Evolutionary conservation across 805 yeast species (phyloP), one percentile per base, ranked within the genome.

Genomic region (Komagataella phaffii): DNA sequence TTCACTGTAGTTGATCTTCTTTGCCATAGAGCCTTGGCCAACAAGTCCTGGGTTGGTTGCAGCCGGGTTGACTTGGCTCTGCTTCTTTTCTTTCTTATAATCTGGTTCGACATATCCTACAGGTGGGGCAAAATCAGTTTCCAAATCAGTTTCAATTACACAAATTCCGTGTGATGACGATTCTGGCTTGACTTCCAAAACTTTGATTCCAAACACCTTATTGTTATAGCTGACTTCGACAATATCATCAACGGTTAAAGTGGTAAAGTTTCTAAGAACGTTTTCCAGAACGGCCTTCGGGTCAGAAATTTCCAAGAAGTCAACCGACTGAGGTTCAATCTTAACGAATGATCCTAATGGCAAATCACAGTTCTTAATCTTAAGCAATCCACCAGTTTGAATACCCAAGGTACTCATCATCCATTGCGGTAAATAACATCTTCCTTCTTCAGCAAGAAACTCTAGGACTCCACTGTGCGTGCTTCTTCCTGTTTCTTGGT

Each of bases 41-140:
- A 62, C 62, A 30, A 68, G 52, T 3, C 66, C 59, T 0, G 70
- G 69, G 8, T 71, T 65, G 30, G 74, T 62, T 6, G 66, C 67
- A 10, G 68, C 59, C 7, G 74, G 68, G 47, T 68, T 65, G 17
- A 80, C 79, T 52, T 68, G 72, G 56, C 71, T 63, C 56, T 55
- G 55, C 51, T 58, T 61, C 51, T 58, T 53, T 51, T 64, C 58
- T 23, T 55, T 56, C 51, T 72, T 66, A 54, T 78, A 79, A 56
- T 86, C 89, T 1, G 96, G 96, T 63, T 91, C 98, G 17, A 87
- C 96, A 63, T 93, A 93, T 0, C 99, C 99, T 4, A 91, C 96
- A 0, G 99, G 99, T 2, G 99, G 96, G 1, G 97, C 98, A 71
- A 93, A 93, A 63, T 93, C 99, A 0, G 97, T 95, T 53, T 88